These are phyloP conservation scores for Termitomyces bulborhizus DNA, from an alignment of 768 basidiomycete species.

Conservation along the genomic window DNA sequence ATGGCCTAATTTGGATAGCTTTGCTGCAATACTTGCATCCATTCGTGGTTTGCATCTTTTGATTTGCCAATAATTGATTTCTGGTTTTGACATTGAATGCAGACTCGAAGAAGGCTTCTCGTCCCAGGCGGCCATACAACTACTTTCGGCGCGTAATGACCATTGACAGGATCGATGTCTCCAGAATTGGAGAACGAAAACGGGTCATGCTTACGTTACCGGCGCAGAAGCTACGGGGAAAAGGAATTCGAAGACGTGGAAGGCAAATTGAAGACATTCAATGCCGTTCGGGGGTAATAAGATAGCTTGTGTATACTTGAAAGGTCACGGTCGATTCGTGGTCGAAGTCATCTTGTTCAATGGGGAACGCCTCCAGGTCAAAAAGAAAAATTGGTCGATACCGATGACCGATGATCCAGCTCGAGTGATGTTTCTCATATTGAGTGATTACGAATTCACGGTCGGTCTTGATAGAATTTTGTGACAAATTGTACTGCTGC, in stretches of 20 bases:
- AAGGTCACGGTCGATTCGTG: slow-evolving; percentile 57
- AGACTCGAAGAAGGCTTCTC: slow-evolving; percentile 47
- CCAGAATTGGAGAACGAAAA: slow-evolving; percentile 39
- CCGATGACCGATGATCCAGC: too few species aligned
- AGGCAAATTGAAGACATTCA: slow-evolving; percentile 37
- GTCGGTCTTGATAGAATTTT: too few species aligned
- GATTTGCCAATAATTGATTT: not conserved
- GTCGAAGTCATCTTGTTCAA: slow-evolving; percentile 34
- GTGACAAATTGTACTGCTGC: too few species aligned
- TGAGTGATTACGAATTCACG: too few species aligned
- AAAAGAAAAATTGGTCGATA: not conserved
- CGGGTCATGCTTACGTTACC: slow-evolving; percentile 39
- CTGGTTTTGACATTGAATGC: slow-evolving; percentile 53
- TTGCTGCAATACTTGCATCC: slow-evolving; percentile 54
- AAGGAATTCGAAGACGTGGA: slow-evolving; percentile 37
- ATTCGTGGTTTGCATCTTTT: slow-evolving; percentile 29
- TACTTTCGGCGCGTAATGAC: slow-evolving; percentile 54
- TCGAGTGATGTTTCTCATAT: too few species aligned
- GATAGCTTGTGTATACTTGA: slow-evolving; percentile 45
- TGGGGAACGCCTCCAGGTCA: slow-evolving; percentile 14
- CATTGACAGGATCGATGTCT: slow-evolving; percentile 45
- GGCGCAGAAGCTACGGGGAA: slow-evolving; percentile 27
- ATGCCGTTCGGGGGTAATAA: slow-evolving; percentile 41
- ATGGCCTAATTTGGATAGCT: slow-evolving; percentile 32
- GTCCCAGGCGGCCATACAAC: slow-evolving; percentile 49